phyloP scores from a whole-genome alignment of 306 rosid genomes.

The Delonix regia region DNA sequence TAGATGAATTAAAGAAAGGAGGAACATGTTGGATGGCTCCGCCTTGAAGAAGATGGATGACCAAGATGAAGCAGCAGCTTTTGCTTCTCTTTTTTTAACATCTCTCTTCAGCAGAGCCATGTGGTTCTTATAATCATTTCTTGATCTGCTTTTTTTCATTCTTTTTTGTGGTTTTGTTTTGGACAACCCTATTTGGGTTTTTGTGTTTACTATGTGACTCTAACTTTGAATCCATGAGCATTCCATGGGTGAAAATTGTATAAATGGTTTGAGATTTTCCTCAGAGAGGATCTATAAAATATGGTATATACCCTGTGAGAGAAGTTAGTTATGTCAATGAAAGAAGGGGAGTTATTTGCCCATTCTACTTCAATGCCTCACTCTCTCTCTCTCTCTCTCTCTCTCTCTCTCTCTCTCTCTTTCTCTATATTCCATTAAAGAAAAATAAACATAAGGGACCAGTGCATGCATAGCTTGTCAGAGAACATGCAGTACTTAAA shows the following conservation, averaged over 20 bases:
- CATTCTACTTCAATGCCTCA: background rate
- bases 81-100: conserved; percentile 65
- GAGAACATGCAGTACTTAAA: conserved; percentile 54
- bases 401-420: background rate
- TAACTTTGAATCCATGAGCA: conserved; percentile 54
- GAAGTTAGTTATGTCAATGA: conserved; percentile 52
- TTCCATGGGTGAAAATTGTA: conserved; percentile 62
- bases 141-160: conserved; percentile 19
- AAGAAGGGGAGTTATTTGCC: conserved; percentile 26
- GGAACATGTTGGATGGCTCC: conserved; percentile 37
- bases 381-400: background rate
- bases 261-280: conserved; percentile 49
- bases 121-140: conserved; percentile 15
- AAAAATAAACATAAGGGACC: background rate
- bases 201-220: conserved; percentile 45
- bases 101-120: conserved; percentile 52
- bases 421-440: background rate
- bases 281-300: conserved; percentile 40
- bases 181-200: conserved; percentile 44
- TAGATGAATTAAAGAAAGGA: conserved; percentile 42
- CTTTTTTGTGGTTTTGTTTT: conserved; percentile 12
- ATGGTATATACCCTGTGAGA: conserved; percentile 48
- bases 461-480: conserved; percentile 44
- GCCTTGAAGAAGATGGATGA: conserved; percentile 50
- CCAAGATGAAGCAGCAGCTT: conserved; percentile 60